Percentiles rank a stretch among this genome's conserved stretches.
phyloP scores from a whole-genome alignment of 352 stramenopile genomes.

The Globisporangium abappressorium region DNA sequence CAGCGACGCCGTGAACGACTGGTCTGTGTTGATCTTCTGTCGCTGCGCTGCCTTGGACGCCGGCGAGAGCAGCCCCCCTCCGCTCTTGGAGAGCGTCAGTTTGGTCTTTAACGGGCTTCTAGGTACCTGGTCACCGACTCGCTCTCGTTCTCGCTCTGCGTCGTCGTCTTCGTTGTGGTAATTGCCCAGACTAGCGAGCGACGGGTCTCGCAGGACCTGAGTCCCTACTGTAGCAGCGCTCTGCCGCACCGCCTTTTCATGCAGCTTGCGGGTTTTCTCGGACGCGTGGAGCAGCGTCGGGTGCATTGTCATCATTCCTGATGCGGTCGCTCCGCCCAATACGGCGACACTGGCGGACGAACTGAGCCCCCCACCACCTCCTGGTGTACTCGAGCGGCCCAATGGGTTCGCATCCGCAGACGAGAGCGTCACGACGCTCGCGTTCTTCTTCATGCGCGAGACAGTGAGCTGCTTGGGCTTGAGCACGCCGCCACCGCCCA shows the following conservation, averaged over 20 bases:
- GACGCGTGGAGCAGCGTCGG: constrained; percentile 53
- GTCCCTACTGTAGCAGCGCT: constrained; percentile 7
- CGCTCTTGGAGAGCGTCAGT: not conserved
- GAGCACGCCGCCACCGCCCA: constrained; percentile 19
- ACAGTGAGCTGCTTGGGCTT: constrained; percentile 32
- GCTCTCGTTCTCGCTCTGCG: constrained; percentile 1
- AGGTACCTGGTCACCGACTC: not conserved
- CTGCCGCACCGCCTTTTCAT: constrained; percentile 27
- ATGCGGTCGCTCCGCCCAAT: not conserved
- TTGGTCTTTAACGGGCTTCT: not conserved
- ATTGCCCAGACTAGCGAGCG: constrained; percentile 1
- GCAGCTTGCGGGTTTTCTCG: constrained; percentile 49
- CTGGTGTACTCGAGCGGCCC: not conserved
- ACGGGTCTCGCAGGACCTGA: constrained; percentile 13
- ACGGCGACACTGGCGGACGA: constrained; percentile 37
- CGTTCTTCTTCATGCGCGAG: constrained; percentile 44
- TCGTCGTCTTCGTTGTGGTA: constrained; percentile 25
- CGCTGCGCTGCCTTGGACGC: constrained; percentile 27
- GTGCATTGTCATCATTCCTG: constrained; percentile 30
- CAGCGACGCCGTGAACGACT: constrained; percentile 75
- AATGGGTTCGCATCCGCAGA: not conserved
- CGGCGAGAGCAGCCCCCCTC: constrained; percentile 17
- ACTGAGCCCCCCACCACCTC: constrained; percentile 2
- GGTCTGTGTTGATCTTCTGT: constrained; percentile 21
- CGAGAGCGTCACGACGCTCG: constrained; percentile 33